These are phyloP conservation scores for Cryptosporidium viatorum DNA, from an alignment of 169 alveolate genomes.

Conservation along the genomic window DNA sequence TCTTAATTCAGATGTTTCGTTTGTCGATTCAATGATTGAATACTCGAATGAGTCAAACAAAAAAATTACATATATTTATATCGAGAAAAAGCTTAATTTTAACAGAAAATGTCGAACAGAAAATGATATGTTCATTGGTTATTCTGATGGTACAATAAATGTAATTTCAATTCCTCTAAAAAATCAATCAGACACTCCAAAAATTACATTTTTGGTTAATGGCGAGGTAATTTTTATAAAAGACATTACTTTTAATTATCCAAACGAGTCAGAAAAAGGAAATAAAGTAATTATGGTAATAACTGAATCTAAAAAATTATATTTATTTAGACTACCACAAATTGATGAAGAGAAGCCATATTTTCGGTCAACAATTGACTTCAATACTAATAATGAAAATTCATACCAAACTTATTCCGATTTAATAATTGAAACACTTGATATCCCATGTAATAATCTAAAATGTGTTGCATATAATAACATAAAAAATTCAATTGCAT, in stretches of 20 bases:
- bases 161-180: background rate
- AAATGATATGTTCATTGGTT: constrained; percentile 28
- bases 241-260: constrained; percentile 38
- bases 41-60: background rate
- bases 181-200: background rate
- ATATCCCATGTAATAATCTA: constrained; percentile 35
- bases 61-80: constrained; percentile 11
- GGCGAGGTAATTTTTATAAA: constrained; percentile 43
- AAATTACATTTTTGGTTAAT: constrained; percentile 13
- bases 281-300: constrained; percentile 4
- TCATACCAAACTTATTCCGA: background rate
- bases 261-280: constrained; percentile 22
- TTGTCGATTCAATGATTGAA: background rate
- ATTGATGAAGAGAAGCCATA: background rate
- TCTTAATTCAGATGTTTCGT: background rate
- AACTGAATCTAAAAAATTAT: constrained; percentile 2
- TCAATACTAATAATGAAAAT: background rate
- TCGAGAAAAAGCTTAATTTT: background rate
- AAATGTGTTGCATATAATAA: constrained; percentile 31
- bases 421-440: background rate
- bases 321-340: constrained; percentile 22
- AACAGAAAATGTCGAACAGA: background rate
- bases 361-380: constrained; percentile 2
- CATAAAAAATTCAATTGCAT: constrained; percentile 46
- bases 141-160: constrained; percentile 32